Conservation (phyloP, 352 stramenopile species). For the Pythium dissotocum region DNA sequence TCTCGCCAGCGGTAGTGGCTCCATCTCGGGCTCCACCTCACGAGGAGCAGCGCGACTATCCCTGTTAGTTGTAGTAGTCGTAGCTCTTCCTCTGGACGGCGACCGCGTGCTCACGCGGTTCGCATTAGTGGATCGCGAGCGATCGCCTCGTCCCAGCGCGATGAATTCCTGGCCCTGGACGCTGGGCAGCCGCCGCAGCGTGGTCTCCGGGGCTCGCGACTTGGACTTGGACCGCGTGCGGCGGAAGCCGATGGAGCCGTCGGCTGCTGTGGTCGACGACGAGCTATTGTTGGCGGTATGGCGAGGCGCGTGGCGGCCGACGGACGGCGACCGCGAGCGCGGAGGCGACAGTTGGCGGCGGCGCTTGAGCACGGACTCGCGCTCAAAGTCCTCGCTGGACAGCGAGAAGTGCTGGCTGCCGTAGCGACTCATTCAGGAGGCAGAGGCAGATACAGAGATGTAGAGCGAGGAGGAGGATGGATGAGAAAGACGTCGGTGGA, state of each 20-base stretch:
- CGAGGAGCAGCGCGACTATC: background rate
- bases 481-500: background rate
- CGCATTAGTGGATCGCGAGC: background rate
- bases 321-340: slow-evolving; percentile 16
- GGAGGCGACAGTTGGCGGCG: slow-evolving; percentile 42
- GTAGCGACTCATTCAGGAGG: slow-evolving; percentile 19
- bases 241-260: slow-evolving; percentile 33
- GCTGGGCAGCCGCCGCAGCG: slow-evolving; percentile 28
- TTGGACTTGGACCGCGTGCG: slow-evolving; percentile 66
- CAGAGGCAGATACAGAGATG: background rate
- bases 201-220: slow-evolving; percentile 35
- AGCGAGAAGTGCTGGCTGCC: slow-evolving; percentile 45
- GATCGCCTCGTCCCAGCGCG: slow-evolving; percentile 38
- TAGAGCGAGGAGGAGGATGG: background rate
- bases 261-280: background rate
- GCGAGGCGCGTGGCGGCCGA: too few species aligned
- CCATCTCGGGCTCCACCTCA: background rate
- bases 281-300: background rate
- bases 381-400: slow-evolving; percentile 58
- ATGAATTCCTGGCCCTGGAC: slow-evolving; percentile 48
- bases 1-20: slow-evolving; percentile 18
- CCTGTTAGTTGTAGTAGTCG: background rate
- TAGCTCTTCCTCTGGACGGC: slow-evolving; percentile 1
- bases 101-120: background rate
- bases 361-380: slow-evolving; percentile 55